phyloP scores from a whole-genome alignment of 2,329 filamentous ascomycete genomes.

The Trichoderma koningiopsis region DNA sequence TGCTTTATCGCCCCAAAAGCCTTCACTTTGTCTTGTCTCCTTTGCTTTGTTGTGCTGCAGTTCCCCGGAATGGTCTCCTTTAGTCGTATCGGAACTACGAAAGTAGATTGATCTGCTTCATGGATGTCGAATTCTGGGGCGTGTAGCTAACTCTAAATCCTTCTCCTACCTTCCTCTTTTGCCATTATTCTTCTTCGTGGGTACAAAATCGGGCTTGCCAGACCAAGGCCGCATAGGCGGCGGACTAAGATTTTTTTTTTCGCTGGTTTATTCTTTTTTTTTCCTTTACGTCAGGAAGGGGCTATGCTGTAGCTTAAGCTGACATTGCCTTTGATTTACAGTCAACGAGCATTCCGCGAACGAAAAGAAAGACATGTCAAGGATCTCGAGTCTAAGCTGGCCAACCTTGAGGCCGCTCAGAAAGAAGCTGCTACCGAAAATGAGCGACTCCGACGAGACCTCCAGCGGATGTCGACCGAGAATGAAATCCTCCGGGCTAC shows the following conservation, averaged over 20 bases:
- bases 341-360: slow-evolving; percentile 93
- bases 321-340: slow-evolving; percentile 40
- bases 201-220: neutral
- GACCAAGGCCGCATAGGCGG: neutral
- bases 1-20: neutral
- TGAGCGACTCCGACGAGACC: slow-evolving; percentile 78
- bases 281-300: neutral
- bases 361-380: slow-evolving; percentile 94
- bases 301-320: neutral
- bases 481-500: slow-evolving; percentile 91
- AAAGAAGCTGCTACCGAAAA: slow-evolving; percentile 78
- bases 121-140: neutral
- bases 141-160: neutral
- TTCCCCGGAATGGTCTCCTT: neutral
- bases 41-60: neutral
- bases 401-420: slow-evolving; percentile 72
- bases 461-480: slow-evolving; percentile 83
- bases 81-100: neutral
- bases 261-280: neutral
- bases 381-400: slow-evolving; percentile 86
- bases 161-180: neutral
- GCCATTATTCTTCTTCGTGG: neutral
- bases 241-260: neutral
- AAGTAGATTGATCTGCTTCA: neutral
- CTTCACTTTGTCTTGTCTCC: neutral